phyloP scores from a whole-genome alignment of 2,329 filamentous ascomycete species.

The Sporothrix schenckii region DNA sequence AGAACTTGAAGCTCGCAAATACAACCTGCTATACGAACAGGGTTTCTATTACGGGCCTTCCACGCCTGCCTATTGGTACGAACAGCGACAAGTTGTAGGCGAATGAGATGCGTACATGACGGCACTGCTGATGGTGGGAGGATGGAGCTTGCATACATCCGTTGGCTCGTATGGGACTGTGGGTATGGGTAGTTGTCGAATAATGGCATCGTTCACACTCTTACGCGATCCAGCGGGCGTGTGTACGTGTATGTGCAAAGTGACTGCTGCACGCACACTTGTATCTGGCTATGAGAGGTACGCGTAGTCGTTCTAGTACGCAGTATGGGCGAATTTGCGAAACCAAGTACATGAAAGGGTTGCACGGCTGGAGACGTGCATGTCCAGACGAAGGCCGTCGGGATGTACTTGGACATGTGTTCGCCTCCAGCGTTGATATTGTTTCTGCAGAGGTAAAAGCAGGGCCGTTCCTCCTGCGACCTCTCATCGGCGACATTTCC shows the following conservation, averaged over 20 bases:
- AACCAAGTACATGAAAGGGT: neutral
- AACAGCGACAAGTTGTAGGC: neutral
- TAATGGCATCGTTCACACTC: neutral
- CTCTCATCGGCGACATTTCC: neutral
- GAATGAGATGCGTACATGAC: slow-evolving; percentile 13
- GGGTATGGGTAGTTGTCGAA: slow-evolving; percentile 13
- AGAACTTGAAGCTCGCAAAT: too few species aligned
- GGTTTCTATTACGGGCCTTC: neutral
- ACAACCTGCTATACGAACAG: neutral
- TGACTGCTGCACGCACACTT: neutral
- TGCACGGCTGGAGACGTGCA: neutral
- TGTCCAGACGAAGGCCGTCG: neutral
- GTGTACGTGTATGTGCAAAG: neutral
- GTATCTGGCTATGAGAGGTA: neutral
- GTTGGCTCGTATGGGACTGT: neutral
- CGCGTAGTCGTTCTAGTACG: neutral
- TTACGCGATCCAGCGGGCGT: slow-evolving; percentile 1
- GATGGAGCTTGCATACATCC: slow-evolving; percentile 4
- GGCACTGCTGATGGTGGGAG: slow-evolving; percentile 11
- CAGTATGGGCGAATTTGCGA: neutral
- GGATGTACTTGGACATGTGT: neutral
- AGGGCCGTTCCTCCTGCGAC: neutral
- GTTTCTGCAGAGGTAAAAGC: too few species aligned
- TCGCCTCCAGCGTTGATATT: too few species aligned
- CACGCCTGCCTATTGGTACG: slow-evolving; percentile 7